phyloP scores from a whole-genome alignment of 257 asterid species.

The Osmanthus fragrans region DNA sequence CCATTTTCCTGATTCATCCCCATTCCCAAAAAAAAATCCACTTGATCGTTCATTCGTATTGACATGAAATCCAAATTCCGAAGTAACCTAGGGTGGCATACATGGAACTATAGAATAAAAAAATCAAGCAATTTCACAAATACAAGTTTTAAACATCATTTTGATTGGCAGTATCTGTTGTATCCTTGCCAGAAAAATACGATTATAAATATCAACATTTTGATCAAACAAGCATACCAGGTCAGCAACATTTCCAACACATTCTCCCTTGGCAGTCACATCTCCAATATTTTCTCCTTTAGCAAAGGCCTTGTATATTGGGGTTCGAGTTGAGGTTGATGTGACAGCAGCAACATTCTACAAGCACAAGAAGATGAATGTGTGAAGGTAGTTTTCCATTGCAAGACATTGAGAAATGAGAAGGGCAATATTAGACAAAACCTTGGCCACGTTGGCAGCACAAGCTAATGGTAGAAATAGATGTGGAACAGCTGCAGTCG shows the following conservation, averaged over 20 bases:
- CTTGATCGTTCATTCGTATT: neutral
- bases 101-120: neutral
- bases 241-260: constrained; percentile 95
- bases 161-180: constrained; percentile 3
- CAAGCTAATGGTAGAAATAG: constrained; percentile 97
- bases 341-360: constrained; percentile 97
- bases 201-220: constrained; percentile 15
- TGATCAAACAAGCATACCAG: constrained; percentile 55
- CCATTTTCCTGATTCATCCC: neutral
- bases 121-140: neutral
- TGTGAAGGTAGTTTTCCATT: constrained; percentile 18
- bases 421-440: constrained; percentile 24
- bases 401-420: constrained; percentile 12
- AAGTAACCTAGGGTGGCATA: neutral
- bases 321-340: constrained; percentile 96
- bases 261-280: constrained; percentile 99
- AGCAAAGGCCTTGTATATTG: constrained; percentile 98
- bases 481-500: constrained; percentile 84
- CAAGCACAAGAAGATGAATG: constrained; percentile 30
- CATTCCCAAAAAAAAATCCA: neutral
- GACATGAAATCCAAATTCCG: neutral
- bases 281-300: constrained; percentile 99
- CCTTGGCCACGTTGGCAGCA: constrained; percentile 98
- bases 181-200: constrained; percentile 14
- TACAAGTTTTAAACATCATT: constrained; percentile 6